Evolutionary conservation across 495 filamentous ascomycete species (phyloP), one percentile per base, ranked within the genome.

Genomic region (Sordaria brevicollis): DNA sequence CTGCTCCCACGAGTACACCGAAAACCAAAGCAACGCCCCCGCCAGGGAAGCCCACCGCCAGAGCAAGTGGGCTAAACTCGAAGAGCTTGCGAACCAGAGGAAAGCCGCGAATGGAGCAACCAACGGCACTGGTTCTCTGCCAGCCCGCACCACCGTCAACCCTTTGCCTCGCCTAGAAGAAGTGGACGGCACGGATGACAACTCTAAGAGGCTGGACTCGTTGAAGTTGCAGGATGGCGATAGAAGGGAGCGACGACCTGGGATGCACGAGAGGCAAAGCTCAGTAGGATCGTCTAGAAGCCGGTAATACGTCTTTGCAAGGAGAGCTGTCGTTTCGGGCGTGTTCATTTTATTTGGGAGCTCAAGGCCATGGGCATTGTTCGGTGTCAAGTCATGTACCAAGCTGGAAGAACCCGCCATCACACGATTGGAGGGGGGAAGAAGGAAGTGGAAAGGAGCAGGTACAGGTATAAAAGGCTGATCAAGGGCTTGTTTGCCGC

Each of bases 1-100:
- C 75, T 99, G 95, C 81, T 97, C 94, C 7, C 93, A 96, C 75
- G 93, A 97, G 70, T 99, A 98, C 78, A 94, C 93, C n/a, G 95
- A 98, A 77, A 89, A 93, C 71, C 94, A 98, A 80, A 95, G 93
- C 79, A 92, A 87, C 71, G 92, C 93, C 15, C 89, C 92, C 1
- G 85, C 94, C 41, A 86, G 93, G 36, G 88, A 96, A 75, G 87
- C 89, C 71, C 83, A 86, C 43, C 89, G 95, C 68, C 86, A 93
- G 75, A 87, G 86, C 65, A 91, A 94, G 73, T 99, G 95, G 95
- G 92, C 94, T 35, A 87, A 89, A 72, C 84, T 99, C 31, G 83
- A 89, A 65, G 90, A 96, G 67, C 88, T 91, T 78, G 93, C 96
- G 70, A 89, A 89, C 70, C 83, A 88, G 68, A 80, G 79, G 71